phyloP scores from a whole-genome alignment of 345 rosid genomes.

The Eucalyptus sp. region DNA sequence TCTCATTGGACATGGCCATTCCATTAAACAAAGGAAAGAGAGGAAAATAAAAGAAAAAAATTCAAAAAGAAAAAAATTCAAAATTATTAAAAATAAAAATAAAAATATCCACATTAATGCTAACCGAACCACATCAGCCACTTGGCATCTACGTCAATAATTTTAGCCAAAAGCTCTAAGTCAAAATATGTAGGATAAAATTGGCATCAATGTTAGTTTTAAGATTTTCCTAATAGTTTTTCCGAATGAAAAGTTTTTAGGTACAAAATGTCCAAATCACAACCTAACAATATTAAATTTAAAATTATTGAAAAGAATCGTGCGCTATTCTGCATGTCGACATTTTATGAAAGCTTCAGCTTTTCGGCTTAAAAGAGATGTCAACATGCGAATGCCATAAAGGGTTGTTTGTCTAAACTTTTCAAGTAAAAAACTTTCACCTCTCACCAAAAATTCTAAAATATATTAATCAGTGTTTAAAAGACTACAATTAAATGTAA shows the following conservation, averaged over 20 bases:
- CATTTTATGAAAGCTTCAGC: background rate
- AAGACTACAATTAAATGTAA: background rate
- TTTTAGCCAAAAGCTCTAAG: too few relatives aligned
- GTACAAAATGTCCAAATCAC: background rate
- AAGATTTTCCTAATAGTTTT: background rate
- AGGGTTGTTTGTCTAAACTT: background rate
- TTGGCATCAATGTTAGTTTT: background rate
- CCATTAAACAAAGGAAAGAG: rapidly evolving
- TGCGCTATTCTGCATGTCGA: background rate
- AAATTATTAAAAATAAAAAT: too few relatives aligned
- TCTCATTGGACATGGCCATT: background rate
- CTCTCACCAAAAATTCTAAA: background rate
- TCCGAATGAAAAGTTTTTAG: background rate
- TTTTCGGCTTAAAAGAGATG: background rate
- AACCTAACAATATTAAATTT: background rate
- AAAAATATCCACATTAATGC: background rate
- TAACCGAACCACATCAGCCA: rapidly evolving
- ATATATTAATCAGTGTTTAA: background rate
- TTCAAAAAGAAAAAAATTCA: too few relatives aligned
- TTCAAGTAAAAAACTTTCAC: background rate
- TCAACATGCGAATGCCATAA: background rate
- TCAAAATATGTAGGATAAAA: too few relatives aligned
- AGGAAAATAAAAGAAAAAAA: too few relatives aligned
- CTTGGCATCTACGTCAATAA: rapidly evolving
- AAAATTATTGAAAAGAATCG: background rate